Conservation (phyloP, 306 rosid species). For the Lotus japonicus region DNA sequence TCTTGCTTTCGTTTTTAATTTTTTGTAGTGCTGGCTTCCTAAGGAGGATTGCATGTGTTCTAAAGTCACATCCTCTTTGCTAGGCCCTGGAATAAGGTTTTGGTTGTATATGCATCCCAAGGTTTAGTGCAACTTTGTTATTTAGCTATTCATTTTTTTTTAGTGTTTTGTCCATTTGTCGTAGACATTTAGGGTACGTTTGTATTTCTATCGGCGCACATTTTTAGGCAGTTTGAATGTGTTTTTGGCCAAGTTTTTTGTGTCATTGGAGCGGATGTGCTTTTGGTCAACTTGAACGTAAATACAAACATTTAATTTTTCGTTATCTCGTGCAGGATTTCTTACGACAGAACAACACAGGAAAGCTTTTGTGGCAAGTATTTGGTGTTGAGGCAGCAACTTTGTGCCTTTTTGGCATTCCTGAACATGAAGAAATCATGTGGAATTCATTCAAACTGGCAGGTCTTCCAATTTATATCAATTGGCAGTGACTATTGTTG, state of each 20-base stretch:
- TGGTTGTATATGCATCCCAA: constrained; percentile 99
- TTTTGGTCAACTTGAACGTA: no score
- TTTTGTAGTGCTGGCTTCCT: constrained; percentile 86
- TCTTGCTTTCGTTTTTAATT: not conserved
- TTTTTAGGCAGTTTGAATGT: no score
- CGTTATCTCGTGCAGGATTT: constrained; percentile 55
- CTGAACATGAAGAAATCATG: constrained; percentile 88
- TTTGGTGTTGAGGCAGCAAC: constrained; percentile 77
- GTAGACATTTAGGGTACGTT: no score
- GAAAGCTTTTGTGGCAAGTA: constrained; percentile 81
- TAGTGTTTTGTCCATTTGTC: not conserved
- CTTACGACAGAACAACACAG: constrained; percentile 90
- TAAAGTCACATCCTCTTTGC: constrained; percentile 39
- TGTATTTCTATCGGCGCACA: no score
- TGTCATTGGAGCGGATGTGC: no score
- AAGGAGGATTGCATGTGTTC: constrained; percentile 88
- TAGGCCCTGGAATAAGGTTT: constrained; percentile 60
- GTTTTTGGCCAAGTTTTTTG: no score
- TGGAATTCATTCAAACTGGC: constrained; percentile 76
- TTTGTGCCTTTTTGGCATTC: constrained; percentile 76
- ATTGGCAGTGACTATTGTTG: constrained; percentile 3
- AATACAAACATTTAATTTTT: not conserved
- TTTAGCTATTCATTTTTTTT: not conserved
- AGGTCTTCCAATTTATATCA: constrained; percentile 42
- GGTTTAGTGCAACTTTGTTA: constrained; percentile 35